phyloP scores from a whole-genome alignment of 2,329 filamentous ascomycete species.

The Leptodontidium sp. region DNA sequence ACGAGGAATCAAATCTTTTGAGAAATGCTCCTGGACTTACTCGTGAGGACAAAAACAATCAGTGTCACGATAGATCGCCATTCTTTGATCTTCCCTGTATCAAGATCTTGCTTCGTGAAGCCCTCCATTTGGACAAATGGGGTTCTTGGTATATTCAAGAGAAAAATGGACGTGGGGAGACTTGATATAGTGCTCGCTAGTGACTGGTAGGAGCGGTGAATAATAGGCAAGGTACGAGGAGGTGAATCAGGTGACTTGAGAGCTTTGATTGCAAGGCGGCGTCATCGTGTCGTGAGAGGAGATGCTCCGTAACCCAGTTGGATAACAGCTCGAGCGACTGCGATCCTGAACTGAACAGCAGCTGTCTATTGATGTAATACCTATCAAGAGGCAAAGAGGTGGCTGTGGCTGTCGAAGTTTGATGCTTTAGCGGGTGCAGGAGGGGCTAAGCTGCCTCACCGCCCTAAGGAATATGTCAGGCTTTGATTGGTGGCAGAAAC shows the following conservation, averaged over 20 bases:
- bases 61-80: constrained; percentile 78
- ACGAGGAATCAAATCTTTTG: background rate
- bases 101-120: constrained; percentile 46
- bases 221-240: background rate
- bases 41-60: constrained; percentile 73
- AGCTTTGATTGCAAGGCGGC: background rate
- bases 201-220: background rate
- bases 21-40: constrained; percentile 56
- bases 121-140: background rate
- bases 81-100: constrained; percentile 64
- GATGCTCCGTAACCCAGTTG: background rate
- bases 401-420: constrained; percentile 9
- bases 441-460: constrained; percentile 3
- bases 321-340: background rate
- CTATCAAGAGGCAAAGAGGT: background rate
- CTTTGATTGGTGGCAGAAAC: constrained; percentile 10
- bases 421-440: background rate
- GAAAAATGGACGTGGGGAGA: background rate
- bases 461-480: background rate
- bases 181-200: background rate
- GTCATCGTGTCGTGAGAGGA: background rate
- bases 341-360: background rate
- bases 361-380: constrained; percentile 1
- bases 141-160: background rate
- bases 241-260: constrained; percentile 3